phyloP scores from a whole-genome alignment of 2,329 filamentous ascomycete genomes.

The Thelonectria olida region DNA sequence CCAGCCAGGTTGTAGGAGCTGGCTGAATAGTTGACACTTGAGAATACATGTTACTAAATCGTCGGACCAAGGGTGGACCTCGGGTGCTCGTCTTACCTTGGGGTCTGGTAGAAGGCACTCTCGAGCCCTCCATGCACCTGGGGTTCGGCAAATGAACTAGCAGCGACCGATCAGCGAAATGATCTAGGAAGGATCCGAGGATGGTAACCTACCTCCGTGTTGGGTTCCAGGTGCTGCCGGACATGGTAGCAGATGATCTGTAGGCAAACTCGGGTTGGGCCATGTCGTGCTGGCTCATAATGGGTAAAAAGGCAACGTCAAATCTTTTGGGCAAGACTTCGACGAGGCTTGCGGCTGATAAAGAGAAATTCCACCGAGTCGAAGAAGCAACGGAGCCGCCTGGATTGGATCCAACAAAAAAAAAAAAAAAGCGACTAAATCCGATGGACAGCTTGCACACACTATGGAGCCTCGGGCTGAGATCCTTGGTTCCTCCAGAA shows the following conservation, averaged over 20 bases:
- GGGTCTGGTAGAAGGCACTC: slow-evolving; percentile 47
- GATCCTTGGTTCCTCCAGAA: slow-evolving; percentile 40
- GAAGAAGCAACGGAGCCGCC: slow-evolving; percentile 35
- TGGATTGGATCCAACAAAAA: slow-evolving; percentile 38
- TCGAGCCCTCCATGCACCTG: slow-evolving; percentile 48
- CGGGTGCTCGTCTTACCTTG: slow-evolving; percentile 48
- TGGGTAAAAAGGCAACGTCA: slow-evolving; percentile 37
- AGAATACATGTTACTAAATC: slow-evolving; percentile 46
- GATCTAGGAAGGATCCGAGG: slow-evolving; percentile 14
- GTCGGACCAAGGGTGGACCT: slow-evolving; percentile 24
- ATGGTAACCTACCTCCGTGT: slow-evolving; percentile 60
- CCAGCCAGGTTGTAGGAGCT: slow-evolving; percentile 44
- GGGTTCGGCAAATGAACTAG: slow-evolving; percentile 45
- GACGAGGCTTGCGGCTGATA: slow-evolving; percentile 43
- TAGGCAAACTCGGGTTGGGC: slow-evolving; percentile 59
- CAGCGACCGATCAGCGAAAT: slow-evolving; percentile 41
- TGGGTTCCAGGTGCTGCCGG: slow-evolving; percentile 60
- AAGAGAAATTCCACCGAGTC: slow-evolving; percentile 41
- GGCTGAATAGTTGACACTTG: slow-evolving; percentile 56
- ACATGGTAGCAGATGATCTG: slow-evolving; percentile 52
- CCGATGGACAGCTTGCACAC: slow-evolving; percentile 42
- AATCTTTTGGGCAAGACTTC: slow-evolving; percentile 28
- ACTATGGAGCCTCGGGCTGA: slow-evolving; percentile 43
- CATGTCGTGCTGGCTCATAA: slow-evolving; percentile 53
- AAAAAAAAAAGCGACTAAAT: slow-evolving; percentile 37